Base-by-base conservation (phyloP, 2,329 filamentous ascomycete genomes). In the Xylaria arbuscula region DNA sequence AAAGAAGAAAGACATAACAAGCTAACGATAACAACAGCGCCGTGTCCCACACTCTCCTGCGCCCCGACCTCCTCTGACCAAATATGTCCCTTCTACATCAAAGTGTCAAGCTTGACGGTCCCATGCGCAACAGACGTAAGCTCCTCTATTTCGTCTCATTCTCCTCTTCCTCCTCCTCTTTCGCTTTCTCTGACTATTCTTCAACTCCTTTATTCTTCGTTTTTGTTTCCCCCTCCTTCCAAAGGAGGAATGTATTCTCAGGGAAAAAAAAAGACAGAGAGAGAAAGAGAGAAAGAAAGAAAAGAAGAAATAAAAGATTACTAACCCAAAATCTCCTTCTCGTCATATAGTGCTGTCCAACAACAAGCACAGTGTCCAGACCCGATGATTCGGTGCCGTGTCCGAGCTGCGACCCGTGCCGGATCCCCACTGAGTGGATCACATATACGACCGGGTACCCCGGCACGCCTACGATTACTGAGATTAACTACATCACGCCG, bases 91-190 rank as follows among this genome's bases (percentile, higher is more conserved):
- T 17, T 69, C 55, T 72, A 74, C 67, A 76, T 81, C 70, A 73
- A 68, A 68, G 70, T 78, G 17, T 77, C 76, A n/a, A 79, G 76
- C 53, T 68, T 76, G 3, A 71, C 73, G 24, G 76, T 82, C 3
- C 82, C 81, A 17, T 81, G 80, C 69, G 67, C 72, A 45, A 79
- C 79, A 22, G 72, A 78, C 62, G 51, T 54, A n/a, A 54, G 51
- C 8, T 11, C 22, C 10, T 28, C 17, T 50, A 24, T 9, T 13
- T 22, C 47, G 13, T 13, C n/a, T 28, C 22, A 13, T 28, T 50
- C 19, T 5, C 22, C 47, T 7, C 13, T 3, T 28, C 22, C 4
- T 50, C 17, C 8, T 13, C 28, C 28, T 28, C 28, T 50, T 22
- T 22, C 19, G 28, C 47, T 15, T 42, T 42, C 38, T 17, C 38